These are phyloP conservation scores for Pyrus communis DNA, from an alignment of 306 rosid species.

Conservation along the genomic window DNA sequence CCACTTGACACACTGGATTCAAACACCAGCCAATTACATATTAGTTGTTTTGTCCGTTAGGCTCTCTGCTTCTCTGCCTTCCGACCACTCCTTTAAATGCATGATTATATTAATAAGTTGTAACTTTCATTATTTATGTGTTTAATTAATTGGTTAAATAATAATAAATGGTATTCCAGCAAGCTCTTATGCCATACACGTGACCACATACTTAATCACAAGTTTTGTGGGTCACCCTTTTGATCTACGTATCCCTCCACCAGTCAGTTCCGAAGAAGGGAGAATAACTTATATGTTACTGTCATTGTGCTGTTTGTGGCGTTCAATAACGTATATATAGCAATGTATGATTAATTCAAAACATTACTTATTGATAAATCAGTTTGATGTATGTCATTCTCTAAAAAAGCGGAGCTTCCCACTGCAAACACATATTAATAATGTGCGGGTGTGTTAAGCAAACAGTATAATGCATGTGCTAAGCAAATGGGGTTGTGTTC, in stretches of 20 bases:
- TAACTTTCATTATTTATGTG: slow-evolving; percentile 14
- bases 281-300: no score
- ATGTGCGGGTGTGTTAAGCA: slow-evolving; percentile 7
- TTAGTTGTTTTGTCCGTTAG: slow-evolving; percentile 33
- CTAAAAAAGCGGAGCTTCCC: not conserved
- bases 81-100: slow-evolving; percentile 33
- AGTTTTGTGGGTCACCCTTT: slow-evolving; percentile 28
- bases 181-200: slow-evolving; percentile 42
- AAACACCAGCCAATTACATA: slow-evolving; percentile 8
- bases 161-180: slow-evolving; percentile 20
- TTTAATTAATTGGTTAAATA: not conserved
- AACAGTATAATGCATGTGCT: slow-evolving; percentile 49
- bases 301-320: no score
- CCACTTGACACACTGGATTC: slow-evolving; percentile 12
- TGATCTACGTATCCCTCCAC: slow-evolving; percentile 15
- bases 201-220: slow-evolving; percentile 49
- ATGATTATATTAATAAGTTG: slow-evolving; percentile 23
- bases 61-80: slow-evolving; percentile 10
- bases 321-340: no score
- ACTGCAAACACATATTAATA: not conserved
- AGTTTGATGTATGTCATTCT: not conserved
- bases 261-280: slow-evolving; percentile 23
- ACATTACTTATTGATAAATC: not conserved
- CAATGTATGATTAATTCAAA: not conserved
- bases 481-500: slow-evolving; percentile 19